phyloP scores from a whole-genome alignment of 2,329 filamentous ascomycete genomes.

The Bertia moriformis region DNA sequence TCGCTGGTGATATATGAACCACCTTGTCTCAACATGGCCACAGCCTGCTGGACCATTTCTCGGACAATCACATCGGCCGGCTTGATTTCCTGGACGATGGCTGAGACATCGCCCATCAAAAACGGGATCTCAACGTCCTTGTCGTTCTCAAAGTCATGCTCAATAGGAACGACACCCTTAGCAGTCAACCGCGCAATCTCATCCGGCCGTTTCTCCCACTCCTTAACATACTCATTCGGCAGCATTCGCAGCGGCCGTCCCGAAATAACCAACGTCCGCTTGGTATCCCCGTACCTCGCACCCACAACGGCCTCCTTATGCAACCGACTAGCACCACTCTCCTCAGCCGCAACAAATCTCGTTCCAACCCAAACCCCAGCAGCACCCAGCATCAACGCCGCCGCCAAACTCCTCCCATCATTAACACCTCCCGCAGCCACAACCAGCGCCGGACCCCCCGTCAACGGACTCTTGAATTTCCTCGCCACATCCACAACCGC shows the following conservation, averaged over 20 bases:
- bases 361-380: constrained; percentile 89
- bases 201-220: constrained; percentile 65
- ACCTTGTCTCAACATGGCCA: constrained; percentile 49
- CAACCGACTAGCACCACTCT: constrained; percentile 66
- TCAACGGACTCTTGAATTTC: constrained; percentile 56
- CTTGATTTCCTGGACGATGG: constrained; percentile 61
- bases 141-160: constrained; percentile 69
- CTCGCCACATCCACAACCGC: constrained; percentile 72
- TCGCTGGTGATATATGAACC: constrained; percentile 34
- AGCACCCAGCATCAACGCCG: constrained; percentile 75
- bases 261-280: constrained; percentile 67
- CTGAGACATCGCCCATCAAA: constrained; percentile 87
- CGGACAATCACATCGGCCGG: constrained; percentile 74
- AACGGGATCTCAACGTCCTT: constrained; percentile 75
- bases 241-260: constrained; percentile 69
- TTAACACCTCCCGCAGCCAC: constrained; percentile 80
- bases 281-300: constrained; percentile 67
- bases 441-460: constrained; percentile 59
- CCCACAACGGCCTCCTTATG: constrained; percentile 75
- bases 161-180: constrained; percentile 64
- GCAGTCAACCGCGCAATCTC: constrained; percentile 65
- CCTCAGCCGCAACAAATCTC: constrained; percentile 69
- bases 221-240: constrained; percentile 69
- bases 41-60: constrained; percentile 74
- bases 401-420: constrained; percentile 68